phyloP scores from a whole-genome alignment of 805 yeast genomes.

The Monosporozyma unispora region DNA sequence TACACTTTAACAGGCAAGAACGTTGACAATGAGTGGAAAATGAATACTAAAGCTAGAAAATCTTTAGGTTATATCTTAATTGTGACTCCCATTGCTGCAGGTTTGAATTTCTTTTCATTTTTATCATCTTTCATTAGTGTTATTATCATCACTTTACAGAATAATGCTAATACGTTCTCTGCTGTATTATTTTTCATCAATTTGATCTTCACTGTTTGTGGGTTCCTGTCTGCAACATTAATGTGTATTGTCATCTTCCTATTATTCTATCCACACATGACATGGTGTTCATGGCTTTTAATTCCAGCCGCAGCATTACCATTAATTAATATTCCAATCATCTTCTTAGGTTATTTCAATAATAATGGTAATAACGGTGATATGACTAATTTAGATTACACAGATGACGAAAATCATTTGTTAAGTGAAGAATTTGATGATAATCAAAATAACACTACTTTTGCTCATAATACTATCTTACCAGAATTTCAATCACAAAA shows the following conservation, averaged over 20 bases:
- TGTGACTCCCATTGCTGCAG: constrained; percentile 59
- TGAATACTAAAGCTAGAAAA: constrained; percentile 39
- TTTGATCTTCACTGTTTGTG: constrained; percentile 37
- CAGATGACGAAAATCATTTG: neutral
- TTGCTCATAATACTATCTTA: constrained; percentile 4
- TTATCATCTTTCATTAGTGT: constrained; percentile 31
- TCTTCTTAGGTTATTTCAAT: constrained; percentile 33
- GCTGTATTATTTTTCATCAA: constrained; percentile 34
- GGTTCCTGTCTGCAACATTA: constrained; percentile 47
- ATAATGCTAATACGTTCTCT: constrained; percentile 8
- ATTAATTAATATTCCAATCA: constrained; percentile 42
- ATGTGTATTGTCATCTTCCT: constrained; percentile 47
- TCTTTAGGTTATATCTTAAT: constrained; percentile 47
- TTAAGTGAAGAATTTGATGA: neutral
- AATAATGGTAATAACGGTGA: constrained; percentile 10
- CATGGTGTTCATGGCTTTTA: constrained; percentile 68
- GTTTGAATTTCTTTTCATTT: constrained; percentile 43
- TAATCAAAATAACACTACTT: neutral
- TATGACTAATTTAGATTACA: constrained; percentile 14
- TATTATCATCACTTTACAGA: constrained; percentile 23
- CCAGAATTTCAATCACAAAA: constrained; percentile 9
- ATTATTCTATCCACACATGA: constrained; percentile 53
- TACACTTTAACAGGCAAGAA: constrained; percentile 25
- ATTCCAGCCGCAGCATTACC: constrained; percentile 56
- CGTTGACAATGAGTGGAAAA: constrained; percentile 37